phyloP scores from a whole-genome alignment of 306 rosid genomes.

The Lupinus albus region DNA sequence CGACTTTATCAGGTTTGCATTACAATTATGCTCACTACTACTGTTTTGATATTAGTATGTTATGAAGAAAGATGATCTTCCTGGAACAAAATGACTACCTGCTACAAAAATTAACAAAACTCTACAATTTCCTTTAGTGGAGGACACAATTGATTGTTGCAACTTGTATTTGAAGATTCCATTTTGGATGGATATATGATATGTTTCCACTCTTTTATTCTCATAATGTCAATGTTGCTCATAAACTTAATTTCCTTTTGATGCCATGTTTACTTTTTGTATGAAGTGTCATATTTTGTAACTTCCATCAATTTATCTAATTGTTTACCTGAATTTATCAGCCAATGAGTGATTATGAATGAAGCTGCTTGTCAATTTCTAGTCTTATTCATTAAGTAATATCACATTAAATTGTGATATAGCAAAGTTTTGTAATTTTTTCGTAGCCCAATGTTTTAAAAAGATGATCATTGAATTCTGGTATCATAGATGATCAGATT shows the following conservation, averaged over 20 bases:
- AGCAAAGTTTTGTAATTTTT: background rate
- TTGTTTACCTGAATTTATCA: background rate
- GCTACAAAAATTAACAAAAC: constrained; percentile 11
- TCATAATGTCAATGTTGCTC: background rate
- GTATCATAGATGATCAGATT: background rate
- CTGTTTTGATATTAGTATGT: constrained; percentile 17
- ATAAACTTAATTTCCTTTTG: background rate
- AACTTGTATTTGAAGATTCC: constrained; percentile 8
- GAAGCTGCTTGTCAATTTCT: background rate
- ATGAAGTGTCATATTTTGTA: background rate
- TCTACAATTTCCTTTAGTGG: background rate
- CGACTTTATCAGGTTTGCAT: constrained; percentile 68
- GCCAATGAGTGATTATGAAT: background rate
- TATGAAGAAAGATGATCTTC: constrained; percentile 16
- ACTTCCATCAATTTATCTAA: background rate
- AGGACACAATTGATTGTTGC: constrained; percentile 1
- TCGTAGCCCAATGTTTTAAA: background rate
- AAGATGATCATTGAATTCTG: background rate
- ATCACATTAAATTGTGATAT: background rate
- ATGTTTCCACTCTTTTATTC: background rate
- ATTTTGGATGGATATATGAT: background rate
- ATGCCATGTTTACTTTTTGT: background rate
- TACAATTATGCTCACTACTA: constrained; percentile 28
- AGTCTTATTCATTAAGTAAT: background rate
- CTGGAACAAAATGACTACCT: constrained; percentile 14